Base-by-base conservation (phyloP, 345 rosid genomes). In the Moricandia arvensis region DNA sequence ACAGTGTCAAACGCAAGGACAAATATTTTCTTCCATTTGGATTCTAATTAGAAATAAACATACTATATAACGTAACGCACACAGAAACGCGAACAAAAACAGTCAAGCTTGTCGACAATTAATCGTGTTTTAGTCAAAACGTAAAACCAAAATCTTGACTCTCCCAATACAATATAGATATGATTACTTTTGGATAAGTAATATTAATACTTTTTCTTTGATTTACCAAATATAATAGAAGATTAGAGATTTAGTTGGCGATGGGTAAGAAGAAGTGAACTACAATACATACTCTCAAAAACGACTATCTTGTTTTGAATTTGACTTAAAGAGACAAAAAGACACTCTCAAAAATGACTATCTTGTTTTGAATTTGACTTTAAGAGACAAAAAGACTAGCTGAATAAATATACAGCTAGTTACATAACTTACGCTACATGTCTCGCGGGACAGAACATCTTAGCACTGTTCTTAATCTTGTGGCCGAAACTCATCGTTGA, bases 241-340 rank as follows among this genome's bases (percentile, higher is more conserved):
- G 71, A 71, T 66, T 66, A 49, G 34, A 27, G 35, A 66, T 59
- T 66, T 79, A 79, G 81, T 67, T 61, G 74, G 81, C 13, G 81
- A 79, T 73, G 81, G 81, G 69, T 79, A 73, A 72, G 81, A 79
- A 68, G 74, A 79, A 73, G 74, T 79, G 74, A 79, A 41, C 78
- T 68, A 78, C 51, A 47, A 67, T 6, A 72, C 21, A 24, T 35
- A 60, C 49, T 7, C 24, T 59, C 5, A 78, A 73, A 67, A 61
- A 63, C 54, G 77, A 72, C 73, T 2, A 12, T 47, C 54, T 64
- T 6, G 72, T 71, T 64, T 31, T 71, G 33, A 41, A 45, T 57
- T 71, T 77, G 66, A 64, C 61, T 77, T 76, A 49, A n/a, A n/a
- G 24, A 21, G 24, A 21, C 24, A 21, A 21, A 21, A 21, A 21